Evolutionary conservation across 176 grass and related monocot species (phyloP).

Genomic region (Pontederia paniculata): DNA sequence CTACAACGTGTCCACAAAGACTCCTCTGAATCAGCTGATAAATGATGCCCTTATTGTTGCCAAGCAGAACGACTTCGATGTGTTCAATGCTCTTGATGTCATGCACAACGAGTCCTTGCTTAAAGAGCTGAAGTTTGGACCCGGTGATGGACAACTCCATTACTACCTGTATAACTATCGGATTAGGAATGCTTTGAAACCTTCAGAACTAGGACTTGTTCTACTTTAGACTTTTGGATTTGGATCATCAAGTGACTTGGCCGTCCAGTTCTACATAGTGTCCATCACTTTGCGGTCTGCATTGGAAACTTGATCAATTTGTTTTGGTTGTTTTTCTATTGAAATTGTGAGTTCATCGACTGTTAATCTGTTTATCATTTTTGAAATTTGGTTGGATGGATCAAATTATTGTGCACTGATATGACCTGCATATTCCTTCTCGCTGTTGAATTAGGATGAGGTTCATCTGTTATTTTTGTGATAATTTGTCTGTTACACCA

Average conservation of each 20-base stretch:
- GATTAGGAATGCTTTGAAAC: conserved; percentile 45
- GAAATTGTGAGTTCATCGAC: too few relatives aligned
- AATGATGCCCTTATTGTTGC: conserved; percentile 82
- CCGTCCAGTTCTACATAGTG: neutral
- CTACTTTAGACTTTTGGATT: conserved; percentile 40
- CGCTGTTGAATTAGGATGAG: too few relatives aligned
- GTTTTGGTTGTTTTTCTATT: neutral
- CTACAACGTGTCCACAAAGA: conserved; percentile 82
- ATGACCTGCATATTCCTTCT: too few relatives aligned
- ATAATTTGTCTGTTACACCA: too few relatives aligned
- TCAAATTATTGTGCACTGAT: too few relatives aligned
- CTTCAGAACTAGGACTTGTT: conserved; percentile 82
- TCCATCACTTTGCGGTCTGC: neutral
- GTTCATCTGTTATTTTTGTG: too few relatives aligned
- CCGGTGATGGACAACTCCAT: conserved; percentile 85
- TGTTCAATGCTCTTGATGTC: conserved; percentile 90
- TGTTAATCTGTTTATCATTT: too few relatives aligned
- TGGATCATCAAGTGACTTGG: too few relatives aligned
- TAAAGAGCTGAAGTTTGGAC: conserved; percentile 89
- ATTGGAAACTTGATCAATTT: neutral
- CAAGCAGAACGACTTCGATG: conserved; percentile 77
- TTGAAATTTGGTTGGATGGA: too few relatives aligned
- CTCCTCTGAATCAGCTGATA: conserved; percentile 76
- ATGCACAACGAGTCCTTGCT: conserved; percentile 86
- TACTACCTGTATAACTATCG: conserved; percentile 98